These are phyloP conservation scores for Helenozyma rhizophorensis DNA, from an alignment of 805 yeast species.

Conservation along the genomic window DNA sequence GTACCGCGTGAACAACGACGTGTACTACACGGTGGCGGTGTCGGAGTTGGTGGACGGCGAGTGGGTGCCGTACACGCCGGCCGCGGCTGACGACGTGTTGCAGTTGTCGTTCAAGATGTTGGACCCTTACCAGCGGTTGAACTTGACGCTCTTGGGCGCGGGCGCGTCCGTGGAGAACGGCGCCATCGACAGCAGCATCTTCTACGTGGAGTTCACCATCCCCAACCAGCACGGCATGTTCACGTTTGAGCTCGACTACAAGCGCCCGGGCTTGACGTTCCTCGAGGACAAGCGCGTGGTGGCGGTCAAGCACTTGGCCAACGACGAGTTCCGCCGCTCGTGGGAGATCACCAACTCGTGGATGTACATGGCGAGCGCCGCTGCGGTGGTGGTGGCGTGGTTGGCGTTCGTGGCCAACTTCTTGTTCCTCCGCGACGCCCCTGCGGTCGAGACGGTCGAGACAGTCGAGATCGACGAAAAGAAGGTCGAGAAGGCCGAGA, in stretches of 20 bases:
- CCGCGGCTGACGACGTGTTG: constrained; percentile 44
- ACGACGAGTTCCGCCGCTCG: constrained; percentile 89
- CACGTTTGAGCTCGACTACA: constrained; percentile 75
- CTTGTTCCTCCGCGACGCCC: constrained; percentile 36
- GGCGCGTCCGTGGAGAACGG: constrained; percentile 31
- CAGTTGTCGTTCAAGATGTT: constrained; percentile 87
- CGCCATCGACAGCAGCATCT: constrained; percentile 44
- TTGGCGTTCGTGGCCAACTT: constrained; percentile 67
- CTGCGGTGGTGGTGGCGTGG: constrained; percentile 72
- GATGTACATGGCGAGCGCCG: constrained; percentile 77
- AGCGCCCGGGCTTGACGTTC: constrained; percentile 70
- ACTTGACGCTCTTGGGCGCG: constrained; percentile 43
- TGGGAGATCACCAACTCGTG: constrained; percentile 93
- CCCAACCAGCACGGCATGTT: constrained; percentile 99
- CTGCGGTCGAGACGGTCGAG: not conserved
- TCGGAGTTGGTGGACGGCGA: constrained; percentile 41
- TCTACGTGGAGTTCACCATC: constrained; percentile 54
- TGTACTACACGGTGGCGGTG: constrained; percentile 50
- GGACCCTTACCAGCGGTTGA: constrained; percentile 90
- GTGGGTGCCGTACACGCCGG: constrained; percentile 64
- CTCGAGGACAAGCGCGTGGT: constrained; percentile 63
- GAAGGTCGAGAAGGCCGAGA: not conserved
- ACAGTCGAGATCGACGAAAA: not conserved
- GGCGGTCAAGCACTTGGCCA: constrained; percentile 89
- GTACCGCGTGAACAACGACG: constrained; percentile 75